Conservation (phyloP, 2,329 filamentous ascomycete species). For the Metarhizium robertsii region DNA sequence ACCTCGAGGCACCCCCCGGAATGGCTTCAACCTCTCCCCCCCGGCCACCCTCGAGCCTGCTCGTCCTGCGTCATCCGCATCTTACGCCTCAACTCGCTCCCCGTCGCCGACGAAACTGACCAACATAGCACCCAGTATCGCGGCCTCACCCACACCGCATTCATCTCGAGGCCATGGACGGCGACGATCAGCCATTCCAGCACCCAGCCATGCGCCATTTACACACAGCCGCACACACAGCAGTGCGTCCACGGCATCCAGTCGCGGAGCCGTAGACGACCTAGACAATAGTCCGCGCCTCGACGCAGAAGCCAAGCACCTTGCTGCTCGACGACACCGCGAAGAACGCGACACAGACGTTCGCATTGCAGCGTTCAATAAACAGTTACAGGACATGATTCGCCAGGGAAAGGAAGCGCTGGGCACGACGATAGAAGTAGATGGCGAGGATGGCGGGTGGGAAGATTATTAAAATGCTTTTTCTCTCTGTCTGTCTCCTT, state of each 20-base stretch:
- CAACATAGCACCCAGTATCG: constrained; percentile 12
- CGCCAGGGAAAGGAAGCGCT: constrained; percentile 79
- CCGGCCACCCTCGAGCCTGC: constrained; percentile 8
- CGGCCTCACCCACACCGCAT: constrained; percentile 15
- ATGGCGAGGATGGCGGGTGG: constrained; percentile 35
- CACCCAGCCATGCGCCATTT: constrained; percentile 10
- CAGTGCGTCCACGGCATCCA: constrained; percentile 31
- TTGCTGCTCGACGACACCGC: constrained; percentile 60
- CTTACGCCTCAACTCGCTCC: constrained; percentile 22
- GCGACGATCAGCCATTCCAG: constrained; percentile 7
- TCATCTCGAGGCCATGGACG: constrained; percentile 10
- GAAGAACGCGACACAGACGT: constrained; percentile 73
- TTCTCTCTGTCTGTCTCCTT: neutral
- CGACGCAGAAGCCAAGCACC: constrained; percentile 59
- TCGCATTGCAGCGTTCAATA: constrained; percentile 70
- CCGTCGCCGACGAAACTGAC: constrained; percentile 36
- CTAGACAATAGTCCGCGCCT: constrained; percentile 37
- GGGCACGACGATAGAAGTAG: constrained; percentile 61
- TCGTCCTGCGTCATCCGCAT: constrained; percentile 20
- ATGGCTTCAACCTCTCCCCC: constrained; percentile 25
- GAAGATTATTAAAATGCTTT: constrained; percentile 16
- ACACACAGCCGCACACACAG: constrained; percentile 36
- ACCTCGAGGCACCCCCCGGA: neutral
- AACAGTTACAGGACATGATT: constrained; percentile 76
- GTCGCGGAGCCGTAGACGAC: constrained; percentile 12